Conservation (phyloP, 2,329 filamentous ascomycete species). For the Diaporthe amygdali region DNA sequence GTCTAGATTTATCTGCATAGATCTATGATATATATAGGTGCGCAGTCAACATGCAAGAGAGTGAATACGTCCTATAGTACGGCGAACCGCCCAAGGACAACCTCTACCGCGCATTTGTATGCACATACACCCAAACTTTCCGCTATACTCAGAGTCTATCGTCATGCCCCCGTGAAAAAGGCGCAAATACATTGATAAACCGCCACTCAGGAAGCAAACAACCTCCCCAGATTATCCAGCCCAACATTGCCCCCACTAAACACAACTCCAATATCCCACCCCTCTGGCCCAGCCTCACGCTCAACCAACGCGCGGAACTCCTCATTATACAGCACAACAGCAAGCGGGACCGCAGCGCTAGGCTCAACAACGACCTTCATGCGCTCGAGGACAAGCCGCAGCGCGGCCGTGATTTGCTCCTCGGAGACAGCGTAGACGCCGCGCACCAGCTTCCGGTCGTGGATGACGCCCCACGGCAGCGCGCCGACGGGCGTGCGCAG, state of each 20-base stretch:
- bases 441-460: constrained; percentile 70
- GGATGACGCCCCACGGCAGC: constrained; percentile 79
- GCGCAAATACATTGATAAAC: no score
- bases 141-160: no score
- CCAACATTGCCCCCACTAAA: constrained; percentile 67
- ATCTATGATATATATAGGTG: no score
- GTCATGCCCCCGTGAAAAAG: no score
- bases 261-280: constrained; percentile 73
- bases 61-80: no score
- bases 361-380: constrained; percentile 94
- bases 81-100: no score
- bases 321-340: constrained; percentile 83
- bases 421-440: constrained; percentile 79
- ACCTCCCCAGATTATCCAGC: constrained; percentile 55
- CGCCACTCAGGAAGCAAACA: constrained; percentile 47
- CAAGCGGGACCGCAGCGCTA: constrained; percentile 82
- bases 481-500: constrained; percentile 81
- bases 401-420: constrained; percentile 77
- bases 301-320: constrained; percentile 78
- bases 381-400: constrained; percentile 81
- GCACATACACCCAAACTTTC: no score
- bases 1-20: no score
- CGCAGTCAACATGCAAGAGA: no score
- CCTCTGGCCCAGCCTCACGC: constrained; percentile 70
- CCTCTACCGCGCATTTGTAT: no score